These are phyloP conservation scores for Rhodamnia rubescens DNA, from an alignment of 345 rosid species.

Conservation along the genomic window DNA sequence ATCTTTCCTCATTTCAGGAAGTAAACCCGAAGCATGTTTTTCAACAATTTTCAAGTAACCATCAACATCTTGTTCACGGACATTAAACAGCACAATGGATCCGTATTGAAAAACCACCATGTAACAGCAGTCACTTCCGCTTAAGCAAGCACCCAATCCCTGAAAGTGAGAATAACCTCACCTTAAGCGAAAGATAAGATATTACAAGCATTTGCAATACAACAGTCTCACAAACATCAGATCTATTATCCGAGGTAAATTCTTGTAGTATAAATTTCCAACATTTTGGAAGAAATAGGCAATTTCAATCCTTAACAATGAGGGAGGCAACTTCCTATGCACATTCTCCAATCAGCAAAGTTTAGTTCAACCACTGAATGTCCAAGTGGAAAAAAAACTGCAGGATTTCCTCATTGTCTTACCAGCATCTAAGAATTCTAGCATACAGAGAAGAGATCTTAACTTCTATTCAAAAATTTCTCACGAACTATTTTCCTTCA, in stretches of 20 bases:
- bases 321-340: background rate
- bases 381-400: background rate
- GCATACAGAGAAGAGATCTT: background rate
- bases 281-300: background rate
- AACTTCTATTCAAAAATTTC: background rate
- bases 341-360: background rate
- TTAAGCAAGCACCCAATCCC: conserved; percentile 53
- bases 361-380: background rate
- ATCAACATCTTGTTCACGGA: conserved; percentile 71
- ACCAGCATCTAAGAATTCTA: background rate
- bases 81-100: conserved; percentile 85
- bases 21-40: conserved; percentile 81
- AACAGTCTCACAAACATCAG: background rate
- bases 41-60: conserved; percentile 75
- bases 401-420: background rate
- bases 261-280: background rate
- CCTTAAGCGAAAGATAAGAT: background rate
- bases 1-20: conserved; percentile 90
- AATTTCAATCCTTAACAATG: background rate
- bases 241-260: background rate
- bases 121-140: conserved; percentile 71
- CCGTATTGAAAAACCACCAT: conserved; percentile 94
- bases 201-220: background rate
- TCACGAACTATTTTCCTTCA: background rate
- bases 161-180: conserved; percentile 17